phyloP scores from a whole-genome alignment of 306 rosid genomes.

The Inga oerstediana region DNA sequence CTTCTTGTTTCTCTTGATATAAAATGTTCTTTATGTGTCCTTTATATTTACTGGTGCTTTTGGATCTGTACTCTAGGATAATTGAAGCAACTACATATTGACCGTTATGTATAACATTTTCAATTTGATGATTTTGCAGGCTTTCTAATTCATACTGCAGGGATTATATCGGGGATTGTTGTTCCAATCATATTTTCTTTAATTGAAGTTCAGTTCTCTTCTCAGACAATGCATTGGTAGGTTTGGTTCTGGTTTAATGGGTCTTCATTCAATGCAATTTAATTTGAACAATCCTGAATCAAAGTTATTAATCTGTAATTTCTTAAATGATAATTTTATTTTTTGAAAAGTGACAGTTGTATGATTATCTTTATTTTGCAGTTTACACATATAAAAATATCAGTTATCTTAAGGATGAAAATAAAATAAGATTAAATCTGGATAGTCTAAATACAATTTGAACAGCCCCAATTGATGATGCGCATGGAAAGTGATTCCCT shows the following conservation, averaged over 20 bases:
- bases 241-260: constrained; percentile 32
- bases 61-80: constrained; percentile 29
- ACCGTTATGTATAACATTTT: constrained; percentile 20
- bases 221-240: constrained; percentile 88
- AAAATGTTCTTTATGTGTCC: constrained; percentile 19
- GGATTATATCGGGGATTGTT: constrained; percentile 66
- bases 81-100: constrained; percentile 18
- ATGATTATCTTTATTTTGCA: not conserved
- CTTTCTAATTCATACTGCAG: constrained; percentile 60
- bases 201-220: constrained; percentile 62
- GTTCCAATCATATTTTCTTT: constrained; percentile 72
- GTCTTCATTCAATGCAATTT: not conserved
- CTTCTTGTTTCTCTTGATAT: constrained; percentile 20
- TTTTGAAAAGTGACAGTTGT: not conserved
- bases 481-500: not conserved
- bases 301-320: not conserved
- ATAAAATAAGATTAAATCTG: not conserved
- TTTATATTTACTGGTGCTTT: not conserved
- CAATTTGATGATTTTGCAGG: constrained; percentile 60
- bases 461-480: not conserved
- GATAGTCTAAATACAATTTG: not conserved
- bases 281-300: not conserved
- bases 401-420: not conserved
- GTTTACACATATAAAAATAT: not conserved
- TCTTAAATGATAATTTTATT: not conserved